Base-by-base conservation (phyloP, 2,329 filamentous ascomycete genomes). In the Macrophomina phaseolina region DNA sequence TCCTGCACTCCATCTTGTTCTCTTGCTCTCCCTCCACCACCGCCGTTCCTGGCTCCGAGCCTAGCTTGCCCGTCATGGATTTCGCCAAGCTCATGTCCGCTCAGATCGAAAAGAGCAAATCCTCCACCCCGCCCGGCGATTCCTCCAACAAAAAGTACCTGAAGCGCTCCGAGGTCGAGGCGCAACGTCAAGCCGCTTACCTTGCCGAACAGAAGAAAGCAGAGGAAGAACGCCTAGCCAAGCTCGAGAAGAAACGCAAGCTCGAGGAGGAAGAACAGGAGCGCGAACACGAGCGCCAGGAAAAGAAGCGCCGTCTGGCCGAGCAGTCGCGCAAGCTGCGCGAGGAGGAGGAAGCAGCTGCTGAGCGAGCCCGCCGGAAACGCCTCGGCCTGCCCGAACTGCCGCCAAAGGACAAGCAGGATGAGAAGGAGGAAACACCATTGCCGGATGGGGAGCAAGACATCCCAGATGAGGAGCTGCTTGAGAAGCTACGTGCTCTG, bases 11-110 rank as follows among this genome's bases (percentile, higher is more conserved):
- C 12, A 6, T 48, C 38, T 5, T 45, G 5, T 23, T 46, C 30
- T 16, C 23, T 18, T 34, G 38, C 60, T 8, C 62, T 49, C 62
- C 7, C 30, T 7, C 23, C 23, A 23, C 23, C 23, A 23, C 3
- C 48, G 23, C 36, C 49, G 32, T 48, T 5, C n/a, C 28, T 18
- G 8, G 14, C 30, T 8, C 2, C 14, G 9, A 14, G 28, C 28
- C 11, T 23, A 45, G 6, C 12, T 11, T 23, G 36, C 6, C 38
- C 38, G 46, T 36, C 71, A 99, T 99, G 95, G 94, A 99, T 80
- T 99, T 99, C 83, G 93, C 93, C 68, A 88, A 93, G 42, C 83
- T 99, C 56, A 97, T 99, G 92, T 89, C 91, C 74, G 91, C 93
- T 76, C 93, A 97, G 80, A 95, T 99, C 74, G 88, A 91, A 74